A percentile compares a stretch with the other conserved stretches of the same genome.
Conservation (phyloP, 768 basidiomycete species). For the Cantharellus anzutake region DNA sequence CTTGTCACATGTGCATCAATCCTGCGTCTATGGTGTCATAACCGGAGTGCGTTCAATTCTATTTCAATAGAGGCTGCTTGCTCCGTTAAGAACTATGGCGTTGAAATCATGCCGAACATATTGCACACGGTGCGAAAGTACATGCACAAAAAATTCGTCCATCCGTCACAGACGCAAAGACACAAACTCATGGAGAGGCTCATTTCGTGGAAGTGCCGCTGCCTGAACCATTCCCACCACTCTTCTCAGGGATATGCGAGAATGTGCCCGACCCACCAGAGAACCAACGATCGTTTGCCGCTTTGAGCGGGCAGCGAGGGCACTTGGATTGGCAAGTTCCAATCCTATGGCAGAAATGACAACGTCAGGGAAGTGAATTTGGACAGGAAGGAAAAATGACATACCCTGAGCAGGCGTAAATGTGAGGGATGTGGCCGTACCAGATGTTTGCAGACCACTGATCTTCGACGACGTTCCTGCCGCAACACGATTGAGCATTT, state of each 20-base stretch:
- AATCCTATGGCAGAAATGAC: slow-evolving; percentile 34
- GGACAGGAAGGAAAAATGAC: background rate
- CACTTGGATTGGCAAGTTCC: slow-evolving; percentile 85
- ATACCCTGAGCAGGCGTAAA: slow-evolving; percentile 91
- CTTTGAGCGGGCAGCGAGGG: slow-evolving; percentile 68
- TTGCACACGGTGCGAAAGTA: too few relatives aligned
- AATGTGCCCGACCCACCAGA: slow-evolving; percentile 47
- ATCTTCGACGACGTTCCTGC: slow-evolving; percentile 23
- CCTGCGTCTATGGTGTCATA: too few relatives aligned
- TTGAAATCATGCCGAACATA: too few relatives aligned
- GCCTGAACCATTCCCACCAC: background rate
- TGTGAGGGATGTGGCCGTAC: slow-evolving; percentile 81
- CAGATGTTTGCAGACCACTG: slow-evolving; percentile 35
- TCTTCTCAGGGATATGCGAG: slow-evolving; percentile 10
- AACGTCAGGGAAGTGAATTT: background rate
- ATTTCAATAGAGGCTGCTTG: too few relatives aligned
- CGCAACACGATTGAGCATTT: slow-evolving; percentile 61
- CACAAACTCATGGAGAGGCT: too few relatives aligned
- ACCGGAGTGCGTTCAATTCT: too few relatives aligned
- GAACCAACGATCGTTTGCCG: slow-evolving; percentile 97
- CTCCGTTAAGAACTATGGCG: too few relatives aligned
- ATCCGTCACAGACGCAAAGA: too few relatives aligned
- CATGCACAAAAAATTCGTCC: too few relatives aligned
- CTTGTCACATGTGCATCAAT: too few relatives aligned
- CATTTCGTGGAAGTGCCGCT: too few relatives aligned